Base-by-base conservation (phyloP, 257 asterid genomes). In the Salvia hispanica region DNA sequence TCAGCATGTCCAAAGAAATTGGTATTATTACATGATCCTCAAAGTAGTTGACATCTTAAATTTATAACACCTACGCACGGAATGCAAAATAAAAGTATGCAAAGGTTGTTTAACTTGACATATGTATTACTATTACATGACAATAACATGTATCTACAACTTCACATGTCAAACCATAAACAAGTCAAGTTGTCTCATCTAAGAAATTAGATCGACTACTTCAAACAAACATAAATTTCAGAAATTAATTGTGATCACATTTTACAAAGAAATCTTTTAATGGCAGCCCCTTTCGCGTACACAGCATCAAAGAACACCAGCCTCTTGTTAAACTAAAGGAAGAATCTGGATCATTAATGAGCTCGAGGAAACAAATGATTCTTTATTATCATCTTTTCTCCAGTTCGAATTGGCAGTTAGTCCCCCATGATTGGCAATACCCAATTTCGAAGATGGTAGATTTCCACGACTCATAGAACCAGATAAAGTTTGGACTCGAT, bases 381-480 rank as follows among this genome's bases (percentile, higher is more conserved):
- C 58, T 55, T 28, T 45, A 64, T 44, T 12, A 63, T 69, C 73
- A 71, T 40, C 39, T 55, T 70, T 15, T 67, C 73, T 75, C 67
- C 68, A 62, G 61, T 62, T 62, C n/a, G 55, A 66, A 64, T 66
- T 48, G 71, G 52, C 64, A 50, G 34, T 25, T 54, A 14, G 46
- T 50, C 45, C 78, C 65, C 43, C 66, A 46, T 64, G 75, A 59
- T 67, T 71, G 77, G 56, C 75, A 72, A 66, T 51, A 69, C 66
- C 56, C 50, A 44, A 10, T 45, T 57, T 44, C 66, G 71, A 74
- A 44, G 78, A 57, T 1, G 54, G 53, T 50, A 58, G 60, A 53
- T 64, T 69, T 37, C 78, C 74, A 40, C 70, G 75, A 72, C 60
- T 56, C 62, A 64, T 12, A 75, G 75, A 73, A 72, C 75, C 79